Conservation (phyloP, 1,284 basidiomycete species). For the Afroboletus lepidellus region DNA sequence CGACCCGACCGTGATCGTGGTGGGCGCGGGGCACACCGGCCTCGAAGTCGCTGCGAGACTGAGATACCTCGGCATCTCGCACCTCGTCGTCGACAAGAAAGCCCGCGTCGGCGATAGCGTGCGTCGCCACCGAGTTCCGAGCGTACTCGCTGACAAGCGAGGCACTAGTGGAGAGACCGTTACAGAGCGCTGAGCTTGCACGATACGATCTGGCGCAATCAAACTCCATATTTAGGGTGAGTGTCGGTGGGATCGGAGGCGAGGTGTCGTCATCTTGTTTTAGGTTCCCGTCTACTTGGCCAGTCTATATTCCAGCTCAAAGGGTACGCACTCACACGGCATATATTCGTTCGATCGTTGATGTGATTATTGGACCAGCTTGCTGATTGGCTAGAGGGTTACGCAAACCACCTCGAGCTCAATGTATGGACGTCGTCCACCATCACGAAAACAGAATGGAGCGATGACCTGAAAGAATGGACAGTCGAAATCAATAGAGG, state of each 20-base stretch:
- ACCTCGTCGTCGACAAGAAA: conserved; percentile 38
- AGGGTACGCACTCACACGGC: conserved; percentile 22
- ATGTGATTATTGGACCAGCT: conserved; percentile 35
- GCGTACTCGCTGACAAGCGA: conserved; percentile 1
- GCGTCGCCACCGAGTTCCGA: neutral
- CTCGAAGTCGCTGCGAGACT: conserved; percentile 38
- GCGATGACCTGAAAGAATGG: conserved; percentile 38
- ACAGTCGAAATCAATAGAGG: conserved; percentile 33
- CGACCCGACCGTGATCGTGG: conserved; percentile 31
- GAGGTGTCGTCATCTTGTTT: neutral
- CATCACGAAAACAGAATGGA: conserved; percentile 38
- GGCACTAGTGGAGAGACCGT: conserved; percentile 33
- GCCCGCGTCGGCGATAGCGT: conserved; percentile 36
- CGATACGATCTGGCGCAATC: conserved; percentile 28
- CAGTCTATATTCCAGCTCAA: conserved; percentile 37
- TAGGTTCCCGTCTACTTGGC: conserved; percentile 41
- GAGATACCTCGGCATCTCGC: conserved; percentile 35
- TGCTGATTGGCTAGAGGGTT: conserved; percentile 61
- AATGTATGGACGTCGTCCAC: conserved; percentile 55
- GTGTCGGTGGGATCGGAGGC: neutral
- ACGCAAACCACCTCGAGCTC: conserved; percentile 53
- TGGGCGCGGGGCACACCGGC: conserved; percentile 42
- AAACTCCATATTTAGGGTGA: conserved; percentile 30
- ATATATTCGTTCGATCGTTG: neutral
- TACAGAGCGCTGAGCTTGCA: conserved; percentile 34